Percentiles rank a stretch among this genome's conserved stretches.
These are phyloP conservation scores for Gonapodya sp. DNA, from an alignment of 192 early-diverging fungal genomes.

Conservation along the genomic window DNA sequence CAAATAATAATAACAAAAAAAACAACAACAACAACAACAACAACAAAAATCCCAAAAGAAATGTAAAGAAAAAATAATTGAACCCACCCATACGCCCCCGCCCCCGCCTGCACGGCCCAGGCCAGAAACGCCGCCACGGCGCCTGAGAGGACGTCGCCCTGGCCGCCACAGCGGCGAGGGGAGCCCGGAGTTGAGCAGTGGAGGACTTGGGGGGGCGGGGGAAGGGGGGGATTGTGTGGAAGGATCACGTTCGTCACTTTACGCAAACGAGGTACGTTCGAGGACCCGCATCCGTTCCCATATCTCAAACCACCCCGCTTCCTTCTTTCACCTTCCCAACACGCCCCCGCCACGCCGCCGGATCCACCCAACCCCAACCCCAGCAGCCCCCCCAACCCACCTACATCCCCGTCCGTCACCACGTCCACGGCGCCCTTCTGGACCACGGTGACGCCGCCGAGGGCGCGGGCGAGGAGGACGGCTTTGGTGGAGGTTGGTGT, in stretches of 20 bases:
- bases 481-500: slow-evolving; percentile 23
- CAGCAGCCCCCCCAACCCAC: slow-evolving; percentile 62
- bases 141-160: slow-evolving; percentile 89
- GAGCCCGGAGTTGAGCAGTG: slow-evolving; percentile 57
- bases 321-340: neutral
- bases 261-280: neutral
- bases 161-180: slow-evolving; percentile 83
- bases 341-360: neutral
- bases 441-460: slow-evolving; percentile 71
- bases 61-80: no score
- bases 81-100: slow-evolving; percentile 1
- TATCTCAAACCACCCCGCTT: neutral
- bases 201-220: slow-evolving; percentile 28
- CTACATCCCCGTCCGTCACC: slow-evolving; percentile 60
- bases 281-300: neutral
- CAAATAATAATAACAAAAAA: slow-evolving; percentile 43
- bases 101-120: slow-evolving; percentile 44
- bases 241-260: neutral
- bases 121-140: slow-evolving; percentile 72
- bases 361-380: slow-evolving; percentile 33
- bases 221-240: neutral
- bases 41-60: no score
- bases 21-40: neutral
- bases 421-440: slow-evolving; percentile 68
- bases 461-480: slow-evolving; percentile 41